Evolutionary conservation across 306 rosid genomes (phyloP), one percentile per base, ranked within the genome.

Genomic region (Rubus parviflorus): DNA sequence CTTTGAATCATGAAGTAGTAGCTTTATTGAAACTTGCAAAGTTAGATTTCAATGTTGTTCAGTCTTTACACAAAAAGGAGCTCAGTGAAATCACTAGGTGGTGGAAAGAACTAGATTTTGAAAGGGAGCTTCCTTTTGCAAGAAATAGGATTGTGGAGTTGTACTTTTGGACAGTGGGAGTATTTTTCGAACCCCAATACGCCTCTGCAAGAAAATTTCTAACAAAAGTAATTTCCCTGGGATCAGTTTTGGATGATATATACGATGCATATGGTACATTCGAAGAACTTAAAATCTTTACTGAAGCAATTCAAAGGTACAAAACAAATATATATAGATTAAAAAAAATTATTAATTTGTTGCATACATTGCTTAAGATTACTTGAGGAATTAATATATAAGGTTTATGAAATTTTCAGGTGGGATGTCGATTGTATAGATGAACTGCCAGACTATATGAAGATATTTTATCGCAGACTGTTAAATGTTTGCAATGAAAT

Each of bases 241-340:
- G 19, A 9, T 73, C 87, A 7, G 45, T 74, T 3, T 37, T 88
- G 38, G 87, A 85, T 67, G 87, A 83, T 15, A 68, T 75, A 2
- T 88, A 88, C 38, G 91, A 85, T 51, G 80, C 60, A 0, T 86
- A 79, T 49, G 89, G 91, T 22, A 77, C 88, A 49, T 19, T 81
- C 10, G 86, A 88, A n/a, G 91, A 88, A 9, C 64, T 88, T 1
- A 69, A 60, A 48, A 73, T 82, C 51, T 75, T 88, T 37, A 86
- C 85, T 5, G 3, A 43, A 7, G 88, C 85, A 67, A 52, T 83
- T n/a, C 57, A 79, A 38, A 85, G 85, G 89, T 83, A 57, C 20
- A 13, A 3, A 46, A 46, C 15, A 46, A 46, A 3, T 46, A 10
- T n/a, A n/a, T n/a, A n/a, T n/a, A n/a, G n/a, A n/a, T 16, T 51